Evolutionary conservation across 2,329 filamentous ascomycete genomes (phyloP).

Genomic region (Thelonectria blattea): DNA sequence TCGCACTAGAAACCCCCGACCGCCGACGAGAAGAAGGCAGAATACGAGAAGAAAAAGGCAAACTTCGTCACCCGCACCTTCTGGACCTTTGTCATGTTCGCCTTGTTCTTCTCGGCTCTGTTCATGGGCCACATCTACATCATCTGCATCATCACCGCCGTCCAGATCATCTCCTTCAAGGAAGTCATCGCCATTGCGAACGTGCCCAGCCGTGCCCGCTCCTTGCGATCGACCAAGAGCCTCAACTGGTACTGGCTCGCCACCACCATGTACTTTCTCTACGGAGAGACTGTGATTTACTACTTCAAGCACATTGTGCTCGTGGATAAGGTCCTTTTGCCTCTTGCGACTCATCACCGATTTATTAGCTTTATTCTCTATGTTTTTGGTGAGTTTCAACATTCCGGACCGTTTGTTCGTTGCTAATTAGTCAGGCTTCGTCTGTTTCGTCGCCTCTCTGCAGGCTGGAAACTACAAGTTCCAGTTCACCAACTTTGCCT

Average conservation of each 20-base stretch:
- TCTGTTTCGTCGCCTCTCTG: constrained; percentile 95
- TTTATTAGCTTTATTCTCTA: constrained; percentile 99
- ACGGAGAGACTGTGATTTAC: constrained; percentile 98
- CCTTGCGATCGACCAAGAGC: constrained; percentile 91
- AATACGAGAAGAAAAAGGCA: constrained; percentile 98
- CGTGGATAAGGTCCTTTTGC: constrained; percentile 90
- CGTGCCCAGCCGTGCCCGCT: constrained; percentile 88
- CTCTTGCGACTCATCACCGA: constrained; percentile 93
- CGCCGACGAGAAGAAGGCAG: constrained; percentile 55
- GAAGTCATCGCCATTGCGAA: constrained; percentile 98
- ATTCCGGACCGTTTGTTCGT: neutral
- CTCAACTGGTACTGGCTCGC: constrained; percentile 99
- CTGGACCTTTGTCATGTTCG: constrained; percentile 99
- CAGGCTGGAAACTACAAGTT: constrained; percentile 97
- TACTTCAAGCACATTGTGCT: constrained; percentile 99
- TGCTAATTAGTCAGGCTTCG: constrained; percentile 71
- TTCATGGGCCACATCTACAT: constrained; percentile 98
- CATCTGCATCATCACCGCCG: constrained; percentile 86
- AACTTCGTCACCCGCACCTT: constrained; percentile 96
- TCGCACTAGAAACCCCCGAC: constrained; percentile 50
- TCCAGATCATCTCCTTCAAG: constrained; percentile 98
- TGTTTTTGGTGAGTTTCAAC: constrained; percentile 77
- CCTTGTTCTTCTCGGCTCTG: constrained; percentile 86
- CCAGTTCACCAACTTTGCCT: constrained; percentile 98
- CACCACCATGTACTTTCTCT: constrained; percentile 99